phyloP scores from a whole-genome alignment of 208 protist species.

The Jaenimonas drosophilae region DNA sequence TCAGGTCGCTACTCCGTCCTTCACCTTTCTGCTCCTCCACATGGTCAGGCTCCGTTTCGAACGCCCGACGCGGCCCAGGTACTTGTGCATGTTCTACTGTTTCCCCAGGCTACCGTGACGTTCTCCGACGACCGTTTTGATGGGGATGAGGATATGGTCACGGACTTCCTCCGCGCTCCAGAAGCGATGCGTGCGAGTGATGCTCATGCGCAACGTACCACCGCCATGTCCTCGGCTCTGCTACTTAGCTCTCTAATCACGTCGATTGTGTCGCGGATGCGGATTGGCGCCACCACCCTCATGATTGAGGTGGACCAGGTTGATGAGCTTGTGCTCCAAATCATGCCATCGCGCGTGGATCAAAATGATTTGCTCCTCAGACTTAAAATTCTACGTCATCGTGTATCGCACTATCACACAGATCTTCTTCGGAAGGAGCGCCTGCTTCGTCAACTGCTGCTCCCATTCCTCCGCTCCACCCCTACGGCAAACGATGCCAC shows the following conservation, averaged over 20 bases:
- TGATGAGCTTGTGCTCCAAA: slow-evolving; percentile 75
- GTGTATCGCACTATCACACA: slow-evolving; percentile 36
- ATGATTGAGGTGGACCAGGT: slow-evolving; percentile 61
- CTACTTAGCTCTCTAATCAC: slow-evolving; percentile 51
- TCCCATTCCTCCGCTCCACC: slow-evolving; percentile 38
- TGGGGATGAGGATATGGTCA: slow-evolving; percentile 17
- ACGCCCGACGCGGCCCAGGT: neutral
- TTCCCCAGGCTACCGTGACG: slow-evolving; percentile 1
- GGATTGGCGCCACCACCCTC: slow-evolving; percentile 26
- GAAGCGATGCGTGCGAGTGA: neutral
- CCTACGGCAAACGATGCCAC: slow-evolving; percentile 14
- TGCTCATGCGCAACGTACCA: neutral
- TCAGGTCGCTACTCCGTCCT: slow-evolving; percentile 33
- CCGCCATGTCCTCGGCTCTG: neutral
- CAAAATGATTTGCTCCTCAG: slow-evolving; percentile 61
- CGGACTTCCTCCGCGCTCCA: neutral
- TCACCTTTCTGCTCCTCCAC: slow-evolving; percentile 16
- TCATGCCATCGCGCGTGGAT: slow-evolving; percentile 56
- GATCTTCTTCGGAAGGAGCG: slow-evolving; percentile 61
- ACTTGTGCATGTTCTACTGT: neutral
- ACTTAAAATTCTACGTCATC: slow-evolving; percentile 35
- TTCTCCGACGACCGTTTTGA: slow-evolving; percentile 9
- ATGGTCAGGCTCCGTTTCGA: neutral
- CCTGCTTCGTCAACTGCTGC: slow-evolving; percentile 59
- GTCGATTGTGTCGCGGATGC: slow-evolving; percentile 29